Evolutionary conservation across 768 basidiomycete species (phyloP), one percentile per base, ranked within the genome.

Genomic region (Boletus sp.): DNA sequence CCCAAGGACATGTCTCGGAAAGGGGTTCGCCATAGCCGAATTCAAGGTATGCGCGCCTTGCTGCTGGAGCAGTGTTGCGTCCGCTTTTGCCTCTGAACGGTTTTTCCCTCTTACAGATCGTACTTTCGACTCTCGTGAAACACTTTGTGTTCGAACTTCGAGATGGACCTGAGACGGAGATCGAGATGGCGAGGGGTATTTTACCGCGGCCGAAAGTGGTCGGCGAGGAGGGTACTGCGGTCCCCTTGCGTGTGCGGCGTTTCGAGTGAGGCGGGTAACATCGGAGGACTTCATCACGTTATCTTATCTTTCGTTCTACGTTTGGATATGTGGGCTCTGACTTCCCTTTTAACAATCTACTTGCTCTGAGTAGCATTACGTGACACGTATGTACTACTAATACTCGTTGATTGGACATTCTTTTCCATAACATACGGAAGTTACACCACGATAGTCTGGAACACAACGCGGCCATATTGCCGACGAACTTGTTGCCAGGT

Each of bases 81-180:
- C 15, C 5, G 14, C 15, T 28, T 9, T 28, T 14, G 17, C 28
- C 28, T 46, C 9, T 46, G 10, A n/a, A 30, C 29, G 9, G 17
- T 44, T 8, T 28, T 44, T 8, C 29, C 44, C 5, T 17, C 5
- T 18, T 5, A 14, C 42, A 81, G 80, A 71, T 75, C 5, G 77
- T 75, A 11, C 62, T 83, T 5, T 76, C 73, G 0, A 74, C 80
- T 9, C 66, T 83, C 15, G 72, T 83, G 58, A 74, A 58, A 58
- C 51, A 51, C 24, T 68, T 65, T 29, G 56, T 57, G n/a, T 68
- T 64, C 30, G 68, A 66, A 17, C 35, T 70, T 30, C 39, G 48
- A 17, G 68, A 55, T 44, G 68, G 66, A 24, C 58, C 58, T 0
- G 60, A 51, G 39, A 64, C 62, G 3, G 20, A 15, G 45, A 56